Evolutionary conservation across 306 rosid genomes (phyloP).

Genomic region (Lathyrus sativus): DNA sequence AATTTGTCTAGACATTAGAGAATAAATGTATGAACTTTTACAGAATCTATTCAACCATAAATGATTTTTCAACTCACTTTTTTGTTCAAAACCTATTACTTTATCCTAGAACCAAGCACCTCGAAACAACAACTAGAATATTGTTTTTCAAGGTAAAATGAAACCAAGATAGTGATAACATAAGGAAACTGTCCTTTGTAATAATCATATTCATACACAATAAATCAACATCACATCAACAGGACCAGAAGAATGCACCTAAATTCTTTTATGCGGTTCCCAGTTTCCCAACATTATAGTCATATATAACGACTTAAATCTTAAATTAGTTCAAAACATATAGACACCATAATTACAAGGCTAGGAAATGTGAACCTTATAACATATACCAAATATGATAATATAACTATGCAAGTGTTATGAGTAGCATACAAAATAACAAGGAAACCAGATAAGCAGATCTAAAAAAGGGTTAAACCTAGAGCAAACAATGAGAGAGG

Average conservation of each 20-base stretch:
- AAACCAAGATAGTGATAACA: too few relatives aligned
- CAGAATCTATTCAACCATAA: too few relatives aligned
- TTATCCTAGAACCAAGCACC: too few relatives aligned
- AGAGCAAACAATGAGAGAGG: constrained; percentile 7
- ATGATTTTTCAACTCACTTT: too few relatives aligned
- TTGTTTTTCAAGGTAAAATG: too few relatives aligned
- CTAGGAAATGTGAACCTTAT: constrained; percentile 4
- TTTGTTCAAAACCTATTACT: too few relatives aligned
- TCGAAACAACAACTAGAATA: too few relatives aligned
- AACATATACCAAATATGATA: neutral
- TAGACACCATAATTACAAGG: neutral
- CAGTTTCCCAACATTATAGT: neutral
- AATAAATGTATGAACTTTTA: too few relatives aligned
- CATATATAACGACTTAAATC: constrained; percentile 16
- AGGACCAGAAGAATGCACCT: neutral
- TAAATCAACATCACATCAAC: constrained; percentile 15
- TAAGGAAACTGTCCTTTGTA: too few relatives aligned
- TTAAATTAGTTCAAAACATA: constrained; percentile 27
- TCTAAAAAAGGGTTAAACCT: constrained; percentile 19
- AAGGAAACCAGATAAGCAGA: neutral
- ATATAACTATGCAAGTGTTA: constrained; percentile 25
- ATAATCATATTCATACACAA: too few relatives aligned
- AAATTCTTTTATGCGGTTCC: neutral
- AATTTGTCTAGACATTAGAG: too few relatives aligned
- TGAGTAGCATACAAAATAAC: constrained; percentile 8